phyloP scores from a whole-genome alignment of 148 eudicot species.

The Arctostaphylos glauca region DNA sequence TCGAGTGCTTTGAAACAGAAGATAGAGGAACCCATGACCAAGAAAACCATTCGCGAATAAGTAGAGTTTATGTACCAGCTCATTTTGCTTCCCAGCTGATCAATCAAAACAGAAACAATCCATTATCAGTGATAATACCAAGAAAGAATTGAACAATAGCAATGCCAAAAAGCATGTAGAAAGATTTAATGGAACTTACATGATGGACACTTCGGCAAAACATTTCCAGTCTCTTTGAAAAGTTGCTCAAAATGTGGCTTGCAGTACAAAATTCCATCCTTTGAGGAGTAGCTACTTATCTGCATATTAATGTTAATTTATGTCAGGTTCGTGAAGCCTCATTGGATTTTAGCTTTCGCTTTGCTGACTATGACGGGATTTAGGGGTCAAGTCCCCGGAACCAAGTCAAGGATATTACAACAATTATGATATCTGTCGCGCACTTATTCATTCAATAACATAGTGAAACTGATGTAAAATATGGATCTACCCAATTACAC shows the following conservation, averaged over 20 bases:
- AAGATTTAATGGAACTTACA: constrained; percentile 26
- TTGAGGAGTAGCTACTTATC: constrained; percentile 53
- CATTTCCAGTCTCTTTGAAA: constrained; percentile 49
- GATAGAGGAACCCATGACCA: neutral
- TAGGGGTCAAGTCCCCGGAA: too few relatives aligned
- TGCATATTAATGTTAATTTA: constrained; percentile 11
- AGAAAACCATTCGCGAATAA: neutral
- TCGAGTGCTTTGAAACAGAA: neutral
- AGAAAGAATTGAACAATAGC: neutral
- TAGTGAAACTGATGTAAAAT: too few relatives aligned
- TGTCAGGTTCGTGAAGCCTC: too few relatives aligned
- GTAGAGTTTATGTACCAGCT: constrained; percentile 30
- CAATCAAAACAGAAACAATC: constrained; percentile 1
- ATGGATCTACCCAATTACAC: too few relatives aligned
- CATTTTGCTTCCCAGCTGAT: constrained; percentile 44
- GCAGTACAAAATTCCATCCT: constrained; percentile 69
- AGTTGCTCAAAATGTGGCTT: constrained; percentile 87
- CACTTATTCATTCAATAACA: too few relatives aligned
- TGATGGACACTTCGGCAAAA: constrained; percentile 33
- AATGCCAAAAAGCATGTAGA: neutral
- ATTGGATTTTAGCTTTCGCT: too few relatives aligned
- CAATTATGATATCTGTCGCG: too few relatives aligned
- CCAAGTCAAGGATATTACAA: too few relatives aligned
- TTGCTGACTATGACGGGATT: too few relatives aligned
- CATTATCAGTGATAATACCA: neutral